Evolutionary conservation across 116 monocot species (phyloP).

Genomic region (Iris pallida): DNA sequence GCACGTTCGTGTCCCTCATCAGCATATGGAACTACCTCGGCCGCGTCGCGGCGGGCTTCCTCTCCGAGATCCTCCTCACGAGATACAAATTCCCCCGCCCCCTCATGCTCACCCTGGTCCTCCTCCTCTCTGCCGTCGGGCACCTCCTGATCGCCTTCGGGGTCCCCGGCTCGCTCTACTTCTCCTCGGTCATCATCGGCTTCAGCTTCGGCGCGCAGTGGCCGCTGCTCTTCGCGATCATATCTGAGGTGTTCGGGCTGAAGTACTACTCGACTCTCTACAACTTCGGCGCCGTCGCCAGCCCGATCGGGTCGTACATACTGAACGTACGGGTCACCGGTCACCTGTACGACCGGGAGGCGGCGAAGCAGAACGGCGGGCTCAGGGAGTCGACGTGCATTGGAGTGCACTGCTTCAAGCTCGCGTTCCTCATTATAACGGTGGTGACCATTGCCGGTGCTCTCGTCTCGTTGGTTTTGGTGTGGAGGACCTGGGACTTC

Average conservation of each 20-base stretch:
- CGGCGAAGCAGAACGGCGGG: constrained; percentile 18
- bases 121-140: constrained; percentile 33
- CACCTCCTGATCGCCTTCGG: constrained; percentile 56
- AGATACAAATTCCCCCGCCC: constrained; percentile 49
- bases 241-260: constrained; percentile 56
- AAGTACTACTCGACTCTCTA: constrained; percentile 59
- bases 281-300: constrained; percentile 45
- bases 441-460: constrained; percentile 35
- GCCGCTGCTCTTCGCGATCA: constrained; percentile 45
- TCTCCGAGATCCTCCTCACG: constrained; percentile 31
- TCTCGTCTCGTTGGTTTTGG: constrained; percentile 27
- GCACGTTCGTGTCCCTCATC: constrained; percentile 47
- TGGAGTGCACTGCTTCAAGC: constrained; percentile 45
- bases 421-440: constrained; percentile 49
- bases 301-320: constrained; percentile 47
- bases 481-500: constrained; percentile 41
- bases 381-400: constrained; percentile 21
- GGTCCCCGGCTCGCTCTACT: constrained; percentile 31
- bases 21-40: constrained; percentile 54
- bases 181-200: constrained; percentile 42
- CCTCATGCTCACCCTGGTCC: constrained; percentile 31
- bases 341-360: constrained; percentile 37
- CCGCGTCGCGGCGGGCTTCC: constrained; percentile 35
- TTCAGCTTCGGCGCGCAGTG: constrained; percentile 53
- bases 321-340: constrained; percentile 49